Evolutionary conservation across 2,329 filamentous ascomycete species (phyloP).

Genomic region (Periconia sp.): DNA sequence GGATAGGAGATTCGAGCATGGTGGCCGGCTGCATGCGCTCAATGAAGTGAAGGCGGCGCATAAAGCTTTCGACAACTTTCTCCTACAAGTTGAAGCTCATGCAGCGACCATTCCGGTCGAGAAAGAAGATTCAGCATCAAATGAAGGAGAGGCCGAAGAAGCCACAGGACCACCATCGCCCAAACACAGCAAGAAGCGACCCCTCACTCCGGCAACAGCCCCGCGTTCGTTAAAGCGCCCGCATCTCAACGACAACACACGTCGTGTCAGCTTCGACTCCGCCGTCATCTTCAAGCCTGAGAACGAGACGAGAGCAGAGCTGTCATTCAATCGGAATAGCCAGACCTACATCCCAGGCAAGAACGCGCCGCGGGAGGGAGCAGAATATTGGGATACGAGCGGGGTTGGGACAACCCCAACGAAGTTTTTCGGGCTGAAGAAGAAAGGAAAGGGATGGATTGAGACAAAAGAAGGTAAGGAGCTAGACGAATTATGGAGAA

Average conservation of each 20-base stretch:
- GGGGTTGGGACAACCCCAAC: conserved; percentile 22
- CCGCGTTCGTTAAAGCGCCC: background rate
- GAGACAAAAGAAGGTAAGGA: conserved; percentile 21
- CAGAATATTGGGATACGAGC: conserved; percentile 36
- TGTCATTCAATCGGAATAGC: conserved; percentile 16
- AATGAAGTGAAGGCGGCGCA: conserved; percentile 18
- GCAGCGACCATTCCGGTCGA: background rate
- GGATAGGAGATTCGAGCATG: conserved; percentile 18
- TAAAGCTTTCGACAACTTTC: conserved; percentile 32
- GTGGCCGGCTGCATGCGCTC: conserved; percentile 18
- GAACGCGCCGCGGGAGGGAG: conserved; percentile 30
- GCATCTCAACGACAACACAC: background rate
- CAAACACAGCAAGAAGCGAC: conserved; percentile 4
- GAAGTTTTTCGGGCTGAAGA: conserved; percentile 33
- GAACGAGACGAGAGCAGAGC: conserved; percentile 3
- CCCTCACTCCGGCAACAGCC: background rate
- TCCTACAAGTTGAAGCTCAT: conserved; percentile 26
- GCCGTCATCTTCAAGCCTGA: conserved; percentile 10
- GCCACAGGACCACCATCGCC: background rate
- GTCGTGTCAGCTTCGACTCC: conserved; percentile 12
- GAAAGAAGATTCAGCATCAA: background rate
- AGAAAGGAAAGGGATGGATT: conserved; percentile 21
- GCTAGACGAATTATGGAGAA: conserved; percentile 16
- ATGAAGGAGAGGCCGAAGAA: background rate
- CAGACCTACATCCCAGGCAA: conserved; percentile 31